Evolutionary conservation across 257 asterid species (phyloP), one percentile per base, ranked within the genome.

Genomic region (Solanum lycopersicoides): DNA sequence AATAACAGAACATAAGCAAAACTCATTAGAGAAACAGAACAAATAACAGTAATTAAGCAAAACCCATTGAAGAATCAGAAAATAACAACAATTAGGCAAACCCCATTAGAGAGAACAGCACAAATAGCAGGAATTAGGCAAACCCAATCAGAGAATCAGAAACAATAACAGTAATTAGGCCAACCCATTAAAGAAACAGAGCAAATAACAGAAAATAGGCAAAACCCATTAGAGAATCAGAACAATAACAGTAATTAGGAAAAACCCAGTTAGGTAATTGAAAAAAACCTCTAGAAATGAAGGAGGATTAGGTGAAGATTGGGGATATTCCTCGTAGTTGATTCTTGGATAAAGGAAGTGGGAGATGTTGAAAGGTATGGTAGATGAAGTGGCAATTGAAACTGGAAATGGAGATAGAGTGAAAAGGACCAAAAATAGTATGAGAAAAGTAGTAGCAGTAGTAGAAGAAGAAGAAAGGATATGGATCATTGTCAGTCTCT

Each of bases 341-440:
- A 89, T 88, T 88, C 85, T 91, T 25, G 95, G 95, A 50, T 87
- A 90, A 84, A 92, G 89, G 80, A 88, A 94, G 86, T 92, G 93
- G 69, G 94, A 91, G 60, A 92, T 76, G 77, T 93, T 89, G 89
- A 92, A 91, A 9, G 91, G 90, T 72, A 90, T 88, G 39, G 94
- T 71, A 34, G 94, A 88, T 13, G 90, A 89, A n/a, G 80, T 84
- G 86, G 87, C 88, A 30, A 92, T 87, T 18, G 93, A 89, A 88
- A 90, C 84, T 73, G 83, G 88, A 25, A 87, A 32, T 83, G 86
- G 86, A 88, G 77, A 88, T 87, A 87, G 84, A 68, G 18, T 71
- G 12, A 35, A 76, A 1, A 80, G 89, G 68, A 86, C 9, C 15
- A 72, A 18, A 6, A 86, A 63, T 15, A 90, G 39, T 76, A 88